Evolutionary conservation across 768 basidiomycete genomes (phyloP).

Genomic region (Leccinum variicolor): DNA sequence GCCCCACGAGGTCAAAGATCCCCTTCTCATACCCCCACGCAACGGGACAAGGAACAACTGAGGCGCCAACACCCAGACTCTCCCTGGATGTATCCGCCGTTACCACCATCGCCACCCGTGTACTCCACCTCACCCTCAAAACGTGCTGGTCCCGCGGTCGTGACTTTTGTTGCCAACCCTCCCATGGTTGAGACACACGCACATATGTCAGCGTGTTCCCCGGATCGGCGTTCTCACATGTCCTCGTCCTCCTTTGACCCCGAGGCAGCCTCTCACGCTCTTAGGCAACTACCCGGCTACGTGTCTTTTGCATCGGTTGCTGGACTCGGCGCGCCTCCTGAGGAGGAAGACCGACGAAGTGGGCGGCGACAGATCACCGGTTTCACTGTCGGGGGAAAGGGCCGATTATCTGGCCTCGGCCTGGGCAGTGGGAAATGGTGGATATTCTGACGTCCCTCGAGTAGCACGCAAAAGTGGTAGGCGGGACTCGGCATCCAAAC

Average conservation of each 20-base stretch:
- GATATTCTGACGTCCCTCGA: slow-evolving; percentile 19
- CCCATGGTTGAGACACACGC: slow-evolving; percentile 8
- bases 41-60: slow-evolving; percentile 9
- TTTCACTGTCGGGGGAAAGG: slow-evolving; percentile 17
- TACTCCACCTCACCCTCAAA: slow-evolving; percentile 30
- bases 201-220: slow-evolving; percentile 11
- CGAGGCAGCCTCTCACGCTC: slow-evolving; percentile 55
- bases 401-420: slow-evolving; percentile 23
- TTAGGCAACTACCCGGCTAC: slow-evolving; percentile 57
- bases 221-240: slow-evolving; percentile 10
- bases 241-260: slow-evolving; percentile 54
- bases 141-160: slow-evolving; percentile 19
- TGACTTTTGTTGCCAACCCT: slow-evolving; percentile 21
- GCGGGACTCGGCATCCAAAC: slow-evolving; percentile 5
- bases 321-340: slow-evolving; percentile 61
- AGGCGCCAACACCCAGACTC: slow-evolving; percentile 17
- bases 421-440: slow-evolving; percentile 33
- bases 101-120: slow-evolving; percentile 29
- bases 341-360: slow-evolving; percentile 36
- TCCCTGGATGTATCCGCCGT: slow-evolving; percentile 27
- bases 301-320: slow-evolving; percentile 67
- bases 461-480: slow-evolving; percentile 1
- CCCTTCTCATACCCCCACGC: slow-evolving; percentile 21
- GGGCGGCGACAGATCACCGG: slow-evolving; percentile 15
- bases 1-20: slow-evolving; percentile 13